phyloP scores from a whole-genome alignment of 2,329 filamentous ascomycete species.

The Alternaria consortialis region DNA sequence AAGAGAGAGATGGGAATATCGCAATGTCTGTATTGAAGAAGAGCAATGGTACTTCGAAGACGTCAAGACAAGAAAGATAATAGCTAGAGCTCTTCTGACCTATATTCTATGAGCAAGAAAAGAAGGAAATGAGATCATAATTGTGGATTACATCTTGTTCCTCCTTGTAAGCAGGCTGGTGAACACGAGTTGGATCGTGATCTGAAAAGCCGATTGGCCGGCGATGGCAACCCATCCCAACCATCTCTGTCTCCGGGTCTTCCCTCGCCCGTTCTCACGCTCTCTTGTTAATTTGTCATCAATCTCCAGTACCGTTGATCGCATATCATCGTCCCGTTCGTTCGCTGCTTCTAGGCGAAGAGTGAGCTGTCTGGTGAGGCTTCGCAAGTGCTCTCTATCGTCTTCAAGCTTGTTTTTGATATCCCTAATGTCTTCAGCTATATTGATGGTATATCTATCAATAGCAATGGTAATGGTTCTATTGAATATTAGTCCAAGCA shows the following conservation, averaged over 20 bases:
- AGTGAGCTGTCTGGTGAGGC: background rate
- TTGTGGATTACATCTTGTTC: background rate
- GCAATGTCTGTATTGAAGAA: background rate
- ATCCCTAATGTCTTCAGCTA: background rate
- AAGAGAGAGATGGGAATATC: background rate
- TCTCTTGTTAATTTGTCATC: background rate
- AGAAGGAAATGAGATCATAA: background rate
- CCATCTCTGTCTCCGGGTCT: background rate
- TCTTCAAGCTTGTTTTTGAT: background rate
- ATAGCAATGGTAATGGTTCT: background rate
- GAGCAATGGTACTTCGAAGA: background rate
- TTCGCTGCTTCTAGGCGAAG: background rate
- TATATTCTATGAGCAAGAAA: background rate
- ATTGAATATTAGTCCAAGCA: fast-evolving
- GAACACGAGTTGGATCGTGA: background rate
- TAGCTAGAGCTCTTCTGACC: background rate
- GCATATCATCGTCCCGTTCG: background rate
- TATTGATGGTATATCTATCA: background rate
- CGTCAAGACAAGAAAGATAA: background rate
- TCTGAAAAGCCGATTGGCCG: background rate
- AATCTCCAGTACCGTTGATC: background rate
- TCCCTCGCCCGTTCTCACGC: background rate
- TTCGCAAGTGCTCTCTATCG: background rate
- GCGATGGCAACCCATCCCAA: background rate
- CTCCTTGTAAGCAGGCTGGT: background rate